Evolutionary conservation across 768 basidiomycete species (phyloP).

Genomic region (Trametes sanguinea): DNA sequence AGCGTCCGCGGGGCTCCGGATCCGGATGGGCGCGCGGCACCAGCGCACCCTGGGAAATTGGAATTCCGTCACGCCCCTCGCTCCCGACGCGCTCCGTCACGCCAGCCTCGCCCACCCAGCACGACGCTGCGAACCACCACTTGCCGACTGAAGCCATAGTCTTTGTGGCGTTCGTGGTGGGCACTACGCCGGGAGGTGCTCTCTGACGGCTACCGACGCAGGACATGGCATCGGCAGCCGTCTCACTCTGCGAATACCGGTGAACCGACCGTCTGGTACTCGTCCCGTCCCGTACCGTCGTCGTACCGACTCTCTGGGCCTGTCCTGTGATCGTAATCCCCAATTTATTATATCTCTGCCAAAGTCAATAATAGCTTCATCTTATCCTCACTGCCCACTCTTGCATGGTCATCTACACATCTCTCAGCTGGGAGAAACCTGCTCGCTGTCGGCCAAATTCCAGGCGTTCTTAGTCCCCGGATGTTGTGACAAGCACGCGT

Average conservation of each 20-base stretch:
- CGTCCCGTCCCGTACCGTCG: constrained; percentile 8
- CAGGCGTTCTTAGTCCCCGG: constrained; percentile 1
- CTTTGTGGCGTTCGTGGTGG: background rate
- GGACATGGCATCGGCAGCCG: background rate
- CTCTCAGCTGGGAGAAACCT: background rate
- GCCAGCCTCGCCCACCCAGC: background rate
- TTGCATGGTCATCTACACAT: background rate
- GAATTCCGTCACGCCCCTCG: constrained; percentile 7
- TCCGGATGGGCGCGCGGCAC: background rate
- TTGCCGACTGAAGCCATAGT: background rate
- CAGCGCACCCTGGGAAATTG: background rate
- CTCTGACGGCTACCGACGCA: background rate
- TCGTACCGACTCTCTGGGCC: constrained; percentile 4
- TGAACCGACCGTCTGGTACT: constrained; percentile 18
- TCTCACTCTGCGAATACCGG: constrained; percentile 20
- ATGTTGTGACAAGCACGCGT: constrained; percentile 13
- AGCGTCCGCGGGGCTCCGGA: constrained; percentile 4
- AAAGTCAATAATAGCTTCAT: background rate
- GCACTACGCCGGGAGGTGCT: background rate
- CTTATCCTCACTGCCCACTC: background rate
- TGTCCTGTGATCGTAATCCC: background rate
- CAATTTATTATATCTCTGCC: too few relatives aligned
- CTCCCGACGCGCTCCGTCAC: constrained; percentile 13
- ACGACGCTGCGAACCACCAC: background rate
- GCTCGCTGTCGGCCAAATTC: too few relatives aligned